phyloP scores from a whole-genome alignment of 1,284 basidiomycete genomes.

The Blastosporella zonata region DNA sequence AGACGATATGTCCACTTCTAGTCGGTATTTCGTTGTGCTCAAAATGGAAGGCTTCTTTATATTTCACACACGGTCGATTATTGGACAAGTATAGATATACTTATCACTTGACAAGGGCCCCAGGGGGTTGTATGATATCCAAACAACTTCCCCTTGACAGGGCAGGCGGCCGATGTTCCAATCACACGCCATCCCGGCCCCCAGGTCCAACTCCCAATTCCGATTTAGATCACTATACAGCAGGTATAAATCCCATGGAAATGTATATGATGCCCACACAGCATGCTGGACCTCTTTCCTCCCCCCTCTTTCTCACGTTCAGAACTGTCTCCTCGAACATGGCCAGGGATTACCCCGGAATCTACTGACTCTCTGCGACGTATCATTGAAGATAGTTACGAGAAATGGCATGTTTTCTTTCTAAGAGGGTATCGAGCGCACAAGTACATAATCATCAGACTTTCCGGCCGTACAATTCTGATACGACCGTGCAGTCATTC shows the following conservation, averaged over 20 bases:
- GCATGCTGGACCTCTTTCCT: constrained; percentile 28
- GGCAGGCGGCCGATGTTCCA: no score
- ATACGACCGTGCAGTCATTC: constrained; percentile 36
- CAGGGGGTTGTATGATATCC: no score
- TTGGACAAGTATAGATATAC: background rate
- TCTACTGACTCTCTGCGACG: constrained; percentile 42
- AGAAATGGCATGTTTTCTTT: constrained; percentile 58
- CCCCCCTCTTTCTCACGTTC: constrained; percentile 33
- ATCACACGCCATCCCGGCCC: no score
- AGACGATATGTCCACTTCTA: background rate
- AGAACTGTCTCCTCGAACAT: constrained; percentile 30
- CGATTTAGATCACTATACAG: no score
- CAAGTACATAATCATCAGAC: constrained; percentile 35
- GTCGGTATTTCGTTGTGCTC: background rate
- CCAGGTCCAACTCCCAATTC: no score
- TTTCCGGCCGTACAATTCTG: background rate
- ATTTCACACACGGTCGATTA: background rate
- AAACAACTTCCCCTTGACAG: no score
- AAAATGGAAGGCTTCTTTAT: background rate
- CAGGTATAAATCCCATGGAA: background rate
- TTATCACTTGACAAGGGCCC: background rate
- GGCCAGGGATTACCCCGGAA: constrained; percentile 45
- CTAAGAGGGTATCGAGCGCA: constrained; percentile 50
- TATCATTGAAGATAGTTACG: constrained; percentile 52
- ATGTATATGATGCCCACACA: background rate